A percentile compares a stretch with the other conserved stretches of the same genome.
phyloP scores from a whole-genome alignment of 2,329 filamentous ascomycete genomes.

The Ascomycota sp. region DNA sequence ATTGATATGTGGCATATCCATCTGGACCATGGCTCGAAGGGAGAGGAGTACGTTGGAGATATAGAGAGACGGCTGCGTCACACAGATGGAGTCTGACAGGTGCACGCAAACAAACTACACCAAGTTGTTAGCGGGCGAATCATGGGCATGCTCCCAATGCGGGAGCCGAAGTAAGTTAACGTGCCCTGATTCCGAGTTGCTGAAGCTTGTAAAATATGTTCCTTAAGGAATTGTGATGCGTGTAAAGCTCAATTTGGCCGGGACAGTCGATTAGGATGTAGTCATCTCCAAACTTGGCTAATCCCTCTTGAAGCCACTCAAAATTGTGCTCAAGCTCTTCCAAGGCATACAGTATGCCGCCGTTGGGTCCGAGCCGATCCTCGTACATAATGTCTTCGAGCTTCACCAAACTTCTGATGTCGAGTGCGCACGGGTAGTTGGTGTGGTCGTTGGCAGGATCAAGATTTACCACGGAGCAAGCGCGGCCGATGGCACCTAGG shows the following conservation, averaged over 20 bases:
- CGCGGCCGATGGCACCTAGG: conserved; percentile 82
- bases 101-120: conserved; percentile 75
- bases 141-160: background rate
- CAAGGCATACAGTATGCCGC: conserved; percentile 77
- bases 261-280: conserved; percentile 94
- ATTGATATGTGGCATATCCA: conserved; percentile 91
- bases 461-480: conserved; percentile 88
- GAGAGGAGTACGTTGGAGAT: conserved; percentile 86
- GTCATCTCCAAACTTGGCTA: conserved; percentile 68
- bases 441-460: conserved; percentile 93
- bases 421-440: conserved; percentile 71
- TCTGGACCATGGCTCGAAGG: conserved; percentile 90
- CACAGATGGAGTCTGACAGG: conserved; percentile 81
- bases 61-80: conserved; percentile 85
- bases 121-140: conserved; percentile 4
- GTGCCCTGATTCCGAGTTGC: conserved; percentile 78
- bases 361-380: conserved; percentile 79
- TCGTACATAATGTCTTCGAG: conserved; percentile 90
- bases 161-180: background rate
- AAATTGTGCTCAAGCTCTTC: conserved; percentile 90
- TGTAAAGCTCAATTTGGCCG: conserved; percentile 92
- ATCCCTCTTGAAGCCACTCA: conserved; percentile 69
- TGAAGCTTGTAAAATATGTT: conserved; percentile 84
- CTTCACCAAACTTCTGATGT: conserved; percentile 74
- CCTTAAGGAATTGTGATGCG: conserved; percentile 76